Conservation (phyloP, 495 filamentous ascomycete genomes). For the Talaromyces adpressus region DNA sequence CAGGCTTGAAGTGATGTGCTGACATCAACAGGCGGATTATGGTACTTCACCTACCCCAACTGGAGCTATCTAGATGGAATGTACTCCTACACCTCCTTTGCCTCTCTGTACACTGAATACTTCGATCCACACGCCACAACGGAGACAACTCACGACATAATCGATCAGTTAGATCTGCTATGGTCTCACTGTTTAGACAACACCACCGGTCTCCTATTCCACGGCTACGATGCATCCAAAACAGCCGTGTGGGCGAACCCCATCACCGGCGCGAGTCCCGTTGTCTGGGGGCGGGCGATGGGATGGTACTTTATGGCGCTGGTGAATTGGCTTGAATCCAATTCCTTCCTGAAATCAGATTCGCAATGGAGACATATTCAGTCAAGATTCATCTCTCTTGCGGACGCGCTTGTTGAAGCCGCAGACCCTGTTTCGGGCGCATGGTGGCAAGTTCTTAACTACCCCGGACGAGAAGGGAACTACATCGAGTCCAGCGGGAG, state of each 20-base stretch:
- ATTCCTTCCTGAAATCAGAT: slow-evolving; percentile 21
- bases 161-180: slow-evolving; percentile 42
- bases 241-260: slow-evolving; percentile 50
- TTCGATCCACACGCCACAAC: slow-evolving; percentile 27
- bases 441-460: slow-evolving; percentile 57
- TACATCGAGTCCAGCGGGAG: slow-evolving; percentile 55
- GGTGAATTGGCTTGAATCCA: slow-evolving; percentile 46
- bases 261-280: slow-evolving; percentile 44
- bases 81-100: slow-evolving; percentile 47
- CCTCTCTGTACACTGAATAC: slow-evolving; percentile 34
- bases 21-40: slow-evolving; percentile 36
- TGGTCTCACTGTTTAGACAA: slow-evolving; percentile 43
- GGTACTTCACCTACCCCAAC: slow-evolving; percentile 47
- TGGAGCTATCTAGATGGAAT: slow-evolving; percentile 55
- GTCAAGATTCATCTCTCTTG: slow-evolving; percentile 31
- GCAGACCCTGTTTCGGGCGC: slow-evolving; percentile 40
- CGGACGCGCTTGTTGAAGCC: slow-evolving; percentile 31
- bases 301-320: slow-evolving; percentile 57
- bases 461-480: slow-evolving; percentile 39
- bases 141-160: slow-evolving; percentile 31
- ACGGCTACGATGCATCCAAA: slow-evolving; percentile 52
- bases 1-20: not conserved
- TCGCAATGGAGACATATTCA: slow-evolving; percentile 22
- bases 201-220: slow-evolving; percentile 41
- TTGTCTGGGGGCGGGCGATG: slow-evolving; percentile 51